Conservation (phyloP, 148 eudicot species). For the Agrostemma githago region DNA sequence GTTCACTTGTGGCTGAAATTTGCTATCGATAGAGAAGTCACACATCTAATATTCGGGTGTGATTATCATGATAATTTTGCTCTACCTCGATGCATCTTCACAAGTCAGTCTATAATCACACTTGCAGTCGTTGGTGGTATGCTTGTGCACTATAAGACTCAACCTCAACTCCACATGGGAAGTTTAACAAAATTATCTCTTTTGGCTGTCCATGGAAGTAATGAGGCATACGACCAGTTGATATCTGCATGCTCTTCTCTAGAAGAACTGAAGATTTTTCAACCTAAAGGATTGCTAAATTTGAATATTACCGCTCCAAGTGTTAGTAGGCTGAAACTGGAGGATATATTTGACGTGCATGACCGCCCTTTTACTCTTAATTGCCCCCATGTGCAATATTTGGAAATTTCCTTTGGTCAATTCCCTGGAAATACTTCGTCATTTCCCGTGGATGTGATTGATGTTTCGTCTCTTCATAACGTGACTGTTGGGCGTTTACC, state of each 20-base stretch:
- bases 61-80: too few relatives aligned
- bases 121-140: neutral
- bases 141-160: too few relatives aligned
- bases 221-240: neutral
- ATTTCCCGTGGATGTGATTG: neutral
- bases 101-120: neutral
- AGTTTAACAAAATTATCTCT: neutral
- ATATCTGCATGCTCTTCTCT: neutral
- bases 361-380: neutral
- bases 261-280: neutral
- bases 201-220: neutral
- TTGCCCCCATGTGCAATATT: neutral
- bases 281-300: neutral
- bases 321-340: neutral
- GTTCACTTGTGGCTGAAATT: too few relatives aligned
- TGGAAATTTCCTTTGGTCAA: neutral
- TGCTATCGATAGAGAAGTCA: too few relatives aligned
- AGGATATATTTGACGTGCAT: neutral
- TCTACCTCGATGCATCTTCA: neutral
- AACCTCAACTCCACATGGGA: neutral
- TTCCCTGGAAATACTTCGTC: too few relatives aligned
- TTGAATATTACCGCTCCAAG: neutral
- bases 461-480: conserved; percentile 4
- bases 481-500: neutral
- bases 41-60: too few relatives aligned